These are phyloP conservation scores for Cutaneotrichosporon cyanovorans DNA, from an alignment of 1,284 basidiomycete species.

Conservation along the genomic window DNA sequence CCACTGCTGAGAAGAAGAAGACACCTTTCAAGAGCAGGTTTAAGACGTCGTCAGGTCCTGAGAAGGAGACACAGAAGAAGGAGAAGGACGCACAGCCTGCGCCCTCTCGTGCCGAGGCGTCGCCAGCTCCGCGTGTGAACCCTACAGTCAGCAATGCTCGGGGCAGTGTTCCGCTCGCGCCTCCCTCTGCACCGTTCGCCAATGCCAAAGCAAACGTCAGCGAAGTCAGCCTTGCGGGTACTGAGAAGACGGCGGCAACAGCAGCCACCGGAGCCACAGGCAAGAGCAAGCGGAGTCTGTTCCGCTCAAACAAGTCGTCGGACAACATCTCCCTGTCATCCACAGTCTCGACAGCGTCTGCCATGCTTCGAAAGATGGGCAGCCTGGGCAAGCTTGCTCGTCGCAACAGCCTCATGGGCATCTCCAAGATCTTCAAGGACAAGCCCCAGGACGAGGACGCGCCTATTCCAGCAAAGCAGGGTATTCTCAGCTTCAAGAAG, in stretches of 20 bases:
- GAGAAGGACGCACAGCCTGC: conserved; percentile 16
- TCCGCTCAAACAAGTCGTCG: conserved; percentile 90
- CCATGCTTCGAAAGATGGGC: conserved; percentile 96
- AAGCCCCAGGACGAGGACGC: conserved; percentile 60
- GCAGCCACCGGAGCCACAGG: conserved; percentile 17
- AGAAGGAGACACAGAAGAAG: conserved; percentile 14
- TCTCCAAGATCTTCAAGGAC: conserved; percentile 91
- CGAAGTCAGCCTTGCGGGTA: conserved; percentile 37
- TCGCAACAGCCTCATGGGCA: conserved; percentile 76
- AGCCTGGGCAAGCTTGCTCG: conserved; percentile 85
- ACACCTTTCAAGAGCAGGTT: conserved; percentile 56
- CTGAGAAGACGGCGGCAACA: conserved; percentile 29
- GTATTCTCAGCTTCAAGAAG: conserved; percentile 40
- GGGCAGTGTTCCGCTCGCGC: conserved; percentile 14
- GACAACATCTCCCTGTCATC: conserved; percentile 96
- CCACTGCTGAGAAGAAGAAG: conserved; percentile 49
- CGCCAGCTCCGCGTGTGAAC: neutral
- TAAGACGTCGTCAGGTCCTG: conserved; percentile 55
- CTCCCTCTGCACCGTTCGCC: conserved; percentile 29
- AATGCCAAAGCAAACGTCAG: conserved; percentile 30
- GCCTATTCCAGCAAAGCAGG: conserved; percentile 43
- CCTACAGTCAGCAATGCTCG: no score
- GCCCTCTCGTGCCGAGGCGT: conserved; percentile 7
- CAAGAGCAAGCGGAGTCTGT: conserved; percentile 46
- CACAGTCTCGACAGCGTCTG: conserved; percentile 90